Base-by-base conservation (phyloP, 805 yeast genomes). In the Isabelozyma gotoi region DNA sequence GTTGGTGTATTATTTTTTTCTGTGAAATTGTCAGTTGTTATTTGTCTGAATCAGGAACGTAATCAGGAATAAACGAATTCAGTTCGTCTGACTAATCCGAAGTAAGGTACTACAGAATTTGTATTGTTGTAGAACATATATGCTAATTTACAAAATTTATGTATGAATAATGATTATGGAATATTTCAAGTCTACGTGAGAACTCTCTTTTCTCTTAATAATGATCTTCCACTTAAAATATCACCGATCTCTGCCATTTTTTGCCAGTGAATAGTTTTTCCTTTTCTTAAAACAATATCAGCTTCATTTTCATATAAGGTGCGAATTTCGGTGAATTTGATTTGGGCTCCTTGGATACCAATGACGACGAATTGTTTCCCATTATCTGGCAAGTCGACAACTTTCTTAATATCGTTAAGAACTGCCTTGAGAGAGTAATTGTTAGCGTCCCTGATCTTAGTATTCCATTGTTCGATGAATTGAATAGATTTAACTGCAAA, bases 171-270 rank as follows among this genome's bases (percentile, higher is more conserved):
- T n/a, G n/a, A n/a, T n/a, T n/a, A n/a, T n/a, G n/a, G n/a, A n/a
- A n/a, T n/a, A n/a, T n/a, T n/a, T n/a, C n/a, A 7, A 24, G 29
- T 24, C 29, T 24, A 24, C 12, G 12, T 24, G 4, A 24, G 12
- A 7, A 7, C 34, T 31, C 42, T 36, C 36, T 38, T 29, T 21
- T 42, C 40, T 17, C 46, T 49, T 17, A 84, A 62, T 51, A 72
- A 63, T 43, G 77, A 60, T 57, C 91, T 74, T 33, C 95, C 95
- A 57, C 91, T 85, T 56, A 87, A 71, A 53, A 86, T 78, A 57
- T 84, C 88, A 48, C 81, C 78, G 27, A 82, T 77, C 44, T 73
- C 73, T 44, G 73, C 74, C 68, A 81, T 71, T 39, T 75, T 70
- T 40, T 71, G 67, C 95, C 95, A 87, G 62, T 86, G 94, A 37